These are phyloP conservation scores for Ustilago crameri DNA, from an alignment of 1,284 basidiomycete genomes.

Conservation along the genomic window DNA sequence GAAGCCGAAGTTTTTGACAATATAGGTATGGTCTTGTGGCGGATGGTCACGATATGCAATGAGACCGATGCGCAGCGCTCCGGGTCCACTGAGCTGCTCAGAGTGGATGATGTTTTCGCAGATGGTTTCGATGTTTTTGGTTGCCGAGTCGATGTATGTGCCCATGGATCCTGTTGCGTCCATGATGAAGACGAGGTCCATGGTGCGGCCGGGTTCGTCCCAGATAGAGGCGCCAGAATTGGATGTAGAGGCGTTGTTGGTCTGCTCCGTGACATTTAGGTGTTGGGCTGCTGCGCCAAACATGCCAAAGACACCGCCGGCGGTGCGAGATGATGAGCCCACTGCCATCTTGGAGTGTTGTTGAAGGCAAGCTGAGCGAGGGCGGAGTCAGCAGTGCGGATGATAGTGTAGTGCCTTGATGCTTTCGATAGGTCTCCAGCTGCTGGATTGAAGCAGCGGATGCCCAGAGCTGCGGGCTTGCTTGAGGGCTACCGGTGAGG, in stretches of 20 bases:
- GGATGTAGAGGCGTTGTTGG: slow-evolving; percentile 12
- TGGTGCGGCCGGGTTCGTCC: slow-evolving; percentile 41
- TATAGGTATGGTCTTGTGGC: slow-evolving; percentile 70
- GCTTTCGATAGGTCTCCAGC: too few relatives aligned
- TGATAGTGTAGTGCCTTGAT: neutral
- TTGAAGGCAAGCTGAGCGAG: neutral
- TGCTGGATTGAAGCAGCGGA: neutral
- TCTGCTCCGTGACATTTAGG: slow-evolving; percentile 31
- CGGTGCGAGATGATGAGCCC: slow-evolving; percentile 26
- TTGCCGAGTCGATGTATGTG: slow-evolving; percentile 73
- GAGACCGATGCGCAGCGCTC: slow-evolving; percentile 76
- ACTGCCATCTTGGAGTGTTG: slow-evolving; percentile 20
- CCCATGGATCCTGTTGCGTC: slow-evolving; percentile 68
- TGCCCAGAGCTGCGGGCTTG: too few relatives aligned
- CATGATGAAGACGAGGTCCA: slow-evolving; percentile 67
- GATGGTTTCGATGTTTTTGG: slow-evolving; percentile 96
- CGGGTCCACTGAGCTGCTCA: slow-evolving; percentile 83
- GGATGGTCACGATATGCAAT: slow-evolving; percentile 74
- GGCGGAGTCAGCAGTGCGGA: neutral
- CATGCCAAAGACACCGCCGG: slow-evolving; percentile 56
- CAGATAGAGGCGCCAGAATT: slow-evolving; percentile 25
- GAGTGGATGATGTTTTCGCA: slow-evolving; percentile 95
- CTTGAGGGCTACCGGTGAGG: too few relatives aligned
- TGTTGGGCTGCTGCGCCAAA: slow-evolving; percentile 59
- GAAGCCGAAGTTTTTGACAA: slow-evolving; percentile 89